Base-by-base conservation (phyloP, 768 basidiomycete species). In the Hygrocybe coccinea region DNA sequence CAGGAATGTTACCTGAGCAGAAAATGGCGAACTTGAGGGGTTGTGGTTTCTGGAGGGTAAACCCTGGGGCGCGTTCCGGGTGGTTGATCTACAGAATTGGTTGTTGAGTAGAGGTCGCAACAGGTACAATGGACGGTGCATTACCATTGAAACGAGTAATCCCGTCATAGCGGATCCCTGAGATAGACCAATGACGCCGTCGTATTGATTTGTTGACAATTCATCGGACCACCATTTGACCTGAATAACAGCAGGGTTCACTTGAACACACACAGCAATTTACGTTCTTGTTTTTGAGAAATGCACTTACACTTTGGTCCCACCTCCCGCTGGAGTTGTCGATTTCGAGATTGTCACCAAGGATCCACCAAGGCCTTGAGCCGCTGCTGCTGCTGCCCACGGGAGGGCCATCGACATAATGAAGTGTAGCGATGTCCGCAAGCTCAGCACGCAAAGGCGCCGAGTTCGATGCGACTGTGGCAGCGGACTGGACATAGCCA, bases 101-200 rank as follows among this genome's bases (percentile, higher is more conserved):
- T 48, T n/a, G n/a, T 39, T 49, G 34, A 10, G 7, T 15, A 7
- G 5, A 38, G 49, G 21, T n/a, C 5, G 2, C 14, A 35, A 17
- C 6, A 7, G 11, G 10, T n/a, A n/a, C n/a, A n/a, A n/a, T n/a
- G 5, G 14, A 21, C 24, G n/a, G 2, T 17, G 38, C 37, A 6
- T 7, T 48, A 62, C 61, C 63, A 64, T 64, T 12, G 63, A 62
- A 15, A 62, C 12, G n/a, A 64, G 45, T 22, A 64, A 58, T 10
- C 36, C 59, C 10, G 63, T 49, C 63, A 64, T 64, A 5, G 63
- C 63, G 21, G 61, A 62, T 2, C 63, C 63, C 46, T 64, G 63
- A 10, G 61, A 64, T 0, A 64, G 54, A 3, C 63, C 63, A 35
- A 64, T 64, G 43, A 64, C 45, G 12, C 63, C 63, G 35, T 64